A percentile compares a stretch with the other conserved stretches of the same genome.
Conservation (phyloP, 1,139 yeast genomes). For the Blastobotrys persicus region DNA sequence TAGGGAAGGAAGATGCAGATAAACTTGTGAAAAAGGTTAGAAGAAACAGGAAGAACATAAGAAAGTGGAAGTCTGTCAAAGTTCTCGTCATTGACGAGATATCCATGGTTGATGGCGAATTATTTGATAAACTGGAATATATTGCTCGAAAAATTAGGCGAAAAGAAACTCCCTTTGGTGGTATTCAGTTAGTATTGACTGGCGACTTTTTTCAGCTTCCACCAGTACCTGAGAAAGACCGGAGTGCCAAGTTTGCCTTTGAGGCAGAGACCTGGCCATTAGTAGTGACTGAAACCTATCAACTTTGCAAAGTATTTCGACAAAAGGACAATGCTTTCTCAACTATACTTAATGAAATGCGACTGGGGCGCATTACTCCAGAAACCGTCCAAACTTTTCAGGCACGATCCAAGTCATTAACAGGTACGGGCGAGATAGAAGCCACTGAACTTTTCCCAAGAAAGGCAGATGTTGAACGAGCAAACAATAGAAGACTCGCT, state of each 20-base stretch:
- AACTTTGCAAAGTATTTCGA: constrained; percentile 79
- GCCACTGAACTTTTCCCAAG: constrained; percentile 90
- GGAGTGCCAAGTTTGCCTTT: constrained; percentile 59
- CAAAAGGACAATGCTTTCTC: constrained; percentile 85
- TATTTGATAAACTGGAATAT: constrained; percentile 62
- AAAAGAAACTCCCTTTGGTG: constrained; percentile 55
- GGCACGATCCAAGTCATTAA: constrained; percentile 54
- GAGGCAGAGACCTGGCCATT: constrained; percentile 73
- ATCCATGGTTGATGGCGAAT: constrained; percentile 72
- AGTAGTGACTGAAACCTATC: constrained; percentile 62
- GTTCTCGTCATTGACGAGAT: constrained; percentile 77
- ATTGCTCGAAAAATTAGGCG: constrained; percentile 51
- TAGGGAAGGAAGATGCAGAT: constrained; percentile 56
- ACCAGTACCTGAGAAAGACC: constrained; percentile 50
- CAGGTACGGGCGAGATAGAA: constrained; percentile 49
- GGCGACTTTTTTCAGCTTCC: constrained; percentile 90
- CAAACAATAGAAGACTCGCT: constrained; percentile 59
- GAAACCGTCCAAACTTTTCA: constrained; percentile 56
- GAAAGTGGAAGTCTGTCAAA: constrained; percentile 58
- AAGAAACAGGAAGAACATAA: constrained; percentile 42
- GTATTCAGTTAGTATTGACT: constrained; percentile 71
- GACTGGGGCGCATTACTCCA: constrained; percentile 64
- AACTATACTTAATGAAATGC: constrained; percentile 81
- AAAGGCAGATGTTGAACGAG: constrained; percentile 75
- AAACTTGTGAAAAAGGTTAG: constrained; percentile 48